A percentile compares a stretch with the other conserved stretches of the same genome.
These are phyloP conservation scores for Polyporus arcularius DNA, from an alignment of 768 basidiomycete species.

Conservation along the genomic window DNA sequence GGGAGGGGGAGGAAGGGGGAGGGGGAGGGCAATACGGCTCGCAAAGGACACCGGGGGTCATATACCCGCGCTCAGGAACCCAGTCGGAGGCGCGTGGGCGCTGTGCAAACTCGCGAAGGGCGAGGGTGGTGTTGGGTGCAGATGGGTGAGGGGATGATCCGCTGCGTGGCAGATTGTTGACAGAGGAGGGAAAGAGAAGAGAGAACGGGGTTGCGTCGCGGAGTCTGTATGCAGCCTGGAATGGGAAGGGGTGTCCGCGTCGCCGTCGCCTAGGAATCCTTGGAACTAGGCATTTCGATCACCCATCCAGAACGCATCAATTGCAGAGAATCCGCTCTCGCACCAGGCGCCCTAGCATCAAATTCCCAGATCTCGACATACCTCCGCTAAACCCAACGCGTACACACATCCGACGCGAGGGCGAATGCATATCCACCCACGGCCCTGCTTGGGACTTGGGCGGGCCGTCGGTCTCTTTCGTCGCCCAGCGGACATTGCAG, in stretches of 20 bases:
- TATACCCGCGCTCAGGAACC: conserved; percentile 9
- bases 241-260: background rate
- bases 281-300: background rate
- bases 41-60: background rate
- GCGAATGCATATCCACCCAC: no score
- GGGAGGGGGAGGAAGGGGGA: background rate
- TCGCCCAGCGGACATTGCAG: no score
- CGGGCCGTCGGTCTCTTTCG: no score
- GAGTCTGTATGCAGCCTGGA: background rate
- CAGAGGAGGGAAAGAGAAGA: background rate
- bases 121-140: background rate
- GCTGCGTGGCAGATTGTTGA: background rate
- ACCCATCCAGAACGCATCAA: background rate
- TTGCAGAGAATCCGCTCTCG: background rate
- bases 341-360: background rate
- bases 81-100: background rate
- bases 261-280: background rate
- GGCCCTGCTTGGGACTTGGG: no score
- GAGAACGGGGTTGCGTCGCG: background rate
- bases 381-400: background rate
- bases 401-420: no score
- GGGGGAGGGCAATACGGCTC: background rate
- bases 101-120: background rate
- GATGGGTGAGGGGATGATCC: background rate
- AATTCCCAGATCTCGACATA: background rate